Evolutionary conservation across 805 yeast species (phyloP).

Genomic region (Torulaspora gathmanii): DNA sequence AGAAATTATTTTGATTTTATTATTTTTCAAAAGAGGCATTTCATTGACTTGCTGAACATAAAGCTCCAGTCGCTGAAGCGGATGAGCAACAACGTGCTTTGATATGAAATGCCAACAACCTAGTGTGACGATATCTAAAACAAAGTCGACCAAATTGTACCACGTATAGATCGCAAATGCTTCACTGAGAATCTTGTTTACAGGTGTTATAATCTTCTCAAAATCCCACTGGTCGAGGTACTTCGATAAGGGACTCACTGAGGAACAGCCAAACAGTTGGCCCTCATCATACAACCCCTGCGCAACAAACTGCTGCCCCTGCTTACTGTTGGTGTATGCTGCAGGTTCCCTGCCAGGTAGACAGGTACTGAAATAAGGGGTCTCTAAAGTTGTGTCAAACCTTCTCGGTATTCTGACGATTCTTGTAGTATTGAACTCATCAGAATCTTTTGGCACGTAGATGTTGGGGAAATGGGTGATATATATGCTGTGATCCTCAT

Average conservation of each 20-base stretch:
- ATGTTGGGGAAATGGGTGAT: constrained; percentile 66
- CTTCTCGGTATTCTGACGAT: constrained; percentile 62
- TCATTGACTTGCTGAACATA: constrained; percentile 38
- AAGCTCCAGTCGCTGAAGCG: constrained; percentile 40
- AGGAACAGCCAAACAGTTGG: constrained; percentile 48
- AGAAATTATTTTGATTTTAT: constrained; percentile 41
- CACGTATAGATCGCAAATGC: constrained; percentile 41
- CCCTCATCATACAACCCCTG: constrained; percentile 40
- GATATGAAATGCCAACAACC: constrained; percentile 41
- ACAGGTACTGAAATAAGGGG: constrained; percentile 52
- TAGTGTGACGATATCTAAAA: constrained; percentile 39
- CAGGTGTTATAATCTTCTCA: constrained; percentile 36
- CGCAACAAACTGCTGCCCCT: constrained; percentile 31
- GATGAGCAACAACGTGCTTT: constrained; percentile 25
- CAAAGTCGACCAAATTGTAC: constrained; percentile 40
- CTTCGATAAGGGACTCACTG: constrained; percentile 47
- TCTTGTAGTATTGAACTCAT: constrained; percentile 40
- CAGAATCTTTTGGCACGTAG: constrained; percentile 37
- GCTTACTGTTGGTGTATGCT: constrained; percentile 39
- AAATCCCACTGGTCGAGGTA: constrained; percentile 41
- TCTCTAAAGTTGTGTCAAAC: constrained; percentile 36
- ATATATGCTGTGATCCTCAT: constrained; percentile 39
- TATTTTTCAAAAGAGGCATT: constrained; percentile 11
- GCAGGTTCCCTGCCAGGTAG: constrained; percentile 64
- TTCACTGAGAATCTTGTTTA: constrained; percentile 42